Evolutionary conservation across 163 green algal species (phyloP).

Genomic region (Chlamydomonas reinhardtii): DNA sequence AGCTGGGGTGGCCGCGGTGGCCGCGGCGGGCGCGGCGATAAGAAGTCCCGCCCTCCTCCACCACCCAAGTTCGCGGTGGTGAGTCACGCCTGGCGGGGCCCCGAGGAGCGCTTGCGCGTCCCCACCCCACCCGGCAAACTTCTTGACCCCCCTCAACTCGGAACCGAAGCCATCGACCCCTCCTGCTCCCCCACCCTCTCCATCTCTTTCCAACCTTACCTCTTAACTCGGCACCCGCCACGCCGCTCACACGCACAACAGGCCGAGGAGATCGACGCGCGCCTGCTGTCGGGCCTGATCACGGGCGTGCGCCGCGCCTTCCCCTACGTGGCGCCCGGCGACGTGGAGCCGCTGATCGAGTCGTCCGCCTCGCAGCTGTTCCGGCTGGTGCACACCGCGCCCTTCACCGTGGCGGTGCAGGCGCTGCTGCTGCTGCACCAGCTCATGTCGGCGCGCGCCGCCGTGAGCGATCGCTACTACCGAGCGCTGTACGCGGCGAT

Average conservation of each 20-base stretch:
- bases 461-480: conserved; percentile 78
- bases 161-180: too few species aligned
- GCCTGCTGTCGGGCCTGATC: conserved; percentile 94
- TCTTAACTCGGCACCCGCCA: too few species aligned
- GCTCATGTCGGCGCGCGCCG: conserved; percentile 76
- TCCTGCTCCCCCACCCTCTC: background rate
- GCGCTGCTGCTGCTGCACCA: conserved; percentile 91
- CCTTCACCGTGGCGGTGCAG: conserved; percentile 91
- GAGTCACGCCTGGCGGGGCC: too few species aligned
- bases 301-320: conserved; percentile 95
- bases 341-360: conserved; percentile 87
- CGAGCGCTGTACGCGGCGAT: conserved; percentile 91
- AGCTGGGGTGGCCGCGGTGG: background rate
- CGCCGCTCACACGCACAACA: background rate
- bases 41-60: conserved; percentile 38
- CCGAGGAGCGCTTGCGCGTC: too few species aligned
- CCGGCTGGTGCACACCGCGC: conserved; percentile 88
- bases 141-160: too few species aligned
- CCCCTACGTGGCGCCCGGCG: conserved; percentile 82
- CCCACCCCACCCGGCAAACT: too few species aligned
- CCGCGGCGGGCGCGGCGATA: conserved; percentile 3
- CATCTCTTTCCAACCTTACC: background rate
- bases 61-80: conserved; percentile 48
- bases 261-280: conserved; percentile 87
- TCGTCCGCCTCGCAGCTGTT: conserved; percentile 87